phyloP scores from a whole-genome alignment of 495 filamentous ascomycete genomes.

The Talaromyces borbonicus region DNA sequence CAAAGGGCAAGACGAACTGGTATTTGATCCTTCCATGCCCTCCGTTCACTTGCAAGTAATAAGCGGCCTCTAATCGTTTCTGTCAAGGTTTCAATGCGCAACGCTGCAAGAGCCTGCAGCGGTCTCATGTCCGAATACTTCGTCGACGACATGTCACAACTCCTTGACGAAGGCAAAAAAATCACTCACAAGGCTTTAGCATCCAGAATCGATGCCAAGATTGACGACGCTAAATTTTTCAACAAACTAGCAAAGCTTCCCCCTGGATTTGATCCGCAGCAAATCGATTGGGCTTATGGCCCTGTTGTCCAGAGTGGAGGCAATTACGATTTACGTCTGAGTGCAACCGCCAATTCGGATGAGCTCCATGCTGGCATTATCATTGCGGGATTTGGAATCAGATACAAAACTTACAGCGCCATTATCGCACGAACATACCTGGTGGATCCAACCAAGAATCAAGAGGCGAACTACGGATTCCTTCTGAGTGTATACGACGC shows the following conservation, averaged over 20 bases:
- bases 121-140: conserved; percentile 90
- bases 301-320: conserved; percentile 95
- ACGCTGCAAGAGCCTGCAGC: conserved; percentile 84
- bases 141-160: conserved; percentile 91
- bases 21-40: conserved; percentile 15
- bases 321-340: conserved; percentile 80
- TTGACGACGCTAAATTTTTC: conserved; percentile 91
- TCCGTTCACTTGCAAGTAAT: neutral
- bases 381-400: conserved; percentile 76
- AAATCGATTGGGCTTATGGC: conserved; percentile 87
- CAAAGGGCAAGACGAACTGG: conserved; percentile 90
- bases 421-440: conserved; percentile 86
- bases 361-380: conserved; percentile 92
- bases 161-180: conserved; percentile 92
- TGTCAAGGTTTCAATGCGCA: conserved; percentile 69
- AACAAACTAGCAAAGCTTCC: conserved; percentile 72
- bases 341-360: conserved; percentile 62
- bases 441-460: conserved; percentile 90
- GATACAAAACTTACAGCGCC: conserved; percentile 91
- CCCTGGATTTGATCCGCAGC: conserved; percentile 74
- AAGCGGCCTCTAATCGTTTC: conserved; percentile 2
- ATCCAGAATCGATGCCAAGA: conserved; percentile 75
- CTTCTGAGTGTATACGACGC: conserved; percentile 74
- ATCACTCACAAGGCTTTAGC: conserved; percentile 80
- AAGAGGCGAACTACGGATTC: conserved; percentile 91